Evolutionary conservation across 805 yeast genomes (phyloP).

Genomic region (Blastobotrys muscicola): DNA sequence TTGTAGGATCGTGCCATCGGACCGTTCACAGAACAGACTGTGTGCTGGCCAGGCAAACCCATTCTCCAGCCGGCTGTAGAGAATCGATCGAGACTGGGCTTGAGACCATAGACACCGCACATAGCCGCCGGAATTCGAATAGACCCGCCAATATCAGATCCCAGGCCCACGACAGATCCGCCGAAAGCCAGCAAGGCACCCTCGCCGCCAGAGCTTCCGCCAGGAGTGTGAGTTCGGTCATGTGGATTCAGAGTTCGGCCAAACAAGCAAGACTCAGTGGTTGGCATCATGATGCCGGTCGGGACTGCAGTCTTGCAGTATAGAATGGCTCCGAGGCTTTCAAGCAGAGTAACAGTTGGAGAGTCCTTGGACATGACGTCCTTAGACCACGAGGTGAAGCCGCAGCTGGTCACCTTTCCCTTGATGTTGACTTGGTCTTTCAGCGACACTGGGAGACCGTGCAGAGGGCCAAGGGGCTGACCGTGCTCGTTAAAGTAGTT

Average conservation of each 20-base stretch:
- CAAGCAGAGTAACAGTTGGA: slow-evolving; percentile 32
- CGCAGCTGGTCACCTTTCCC: slow-evolving; percentile 42
- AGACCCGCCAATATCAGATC: slow-evolving; percentile 47
- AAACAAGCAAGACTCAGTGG: slow-evolving; percentile 34
- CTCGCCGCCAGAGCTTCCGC: slow-evolving; percentile 51
- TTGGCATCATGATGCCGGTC: slow-evolving; percentile 41
- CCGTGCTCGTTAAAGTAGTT: slow-evolving; percentile 38
- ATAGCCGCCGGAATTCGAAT: slow-evolving; percentile 41
- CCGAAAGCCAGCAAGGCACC: slow-evolving; percentile 37
- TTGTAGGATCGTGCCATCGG: slow-evolving; percentile 36
- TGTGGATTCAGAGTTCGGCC: slow-evolving; percentile 41
- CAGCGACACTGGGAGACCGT: slow-evolving; percentile 57
- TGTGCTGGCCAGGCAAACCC: slow-evolving; percentile 30
- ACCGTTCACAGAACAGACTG: slow-evolving; percentile 38
- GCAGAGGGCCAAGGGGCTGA: slow-evolving; percentile 49
- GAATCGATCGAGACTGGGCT: slow-evolving; percentile 35
- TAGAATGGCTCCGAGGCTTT: slow-evolving; percentile 42
- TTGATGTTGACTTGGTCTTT: slow-evolving; percentile 42
- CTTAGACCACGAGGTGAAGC: slow-evolving; percentile 26
- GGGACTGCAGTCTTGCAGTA: slow-evolving; percentile 47
- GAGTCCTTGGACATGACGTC: slow-evolving; percentile 27
- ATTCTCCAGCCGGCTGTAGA: slow-evolving; percentile 30
- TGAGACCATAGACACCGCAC: slow-evolving; percentile 40
- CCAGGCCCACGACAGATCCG: slow-evolving; percentile 44
- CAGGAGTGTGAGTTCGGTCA: slow-evolving; percentile 37